A percentile compares a stretch with the other conserved stretches of the same genome.
phyloP scores from a whole-genome alignment of 176 grass and related monocot genomes.

The Pharus latifolius region DNA sequence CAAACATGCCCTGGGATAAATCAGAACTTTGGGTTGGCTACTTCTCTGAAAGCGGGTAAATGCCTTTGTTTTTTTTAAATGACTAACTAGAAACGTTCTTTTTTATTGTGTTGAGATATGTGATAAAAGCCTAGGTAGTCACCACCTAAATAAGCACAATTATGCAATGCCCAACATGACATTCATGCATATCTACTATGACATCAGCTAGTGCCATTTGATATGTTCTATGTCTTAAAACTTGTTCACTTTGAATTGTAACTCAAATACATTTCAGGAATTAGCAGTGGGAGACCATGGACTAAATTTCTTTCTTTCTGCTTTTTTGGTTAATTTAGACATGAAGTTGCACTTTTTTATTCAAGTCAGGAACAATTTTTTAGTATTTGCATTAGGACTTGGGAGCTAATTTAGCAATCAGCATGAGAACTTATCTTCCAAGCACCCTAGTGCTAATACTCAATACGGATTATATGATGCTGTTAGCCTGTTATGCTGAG shows the following conservation, averaged over 20 bases:
- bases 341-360: background rate
- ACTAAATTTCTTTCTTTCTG: background rate
- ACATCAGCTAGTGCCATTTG: background rate
- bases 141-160: background rate
- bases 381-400: background rate
- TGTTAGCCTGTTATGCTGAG: background rate
- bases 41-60: slow-evolving; percentile 72
- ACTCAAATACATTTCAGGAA: background rate
- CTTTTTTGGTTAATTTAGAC: background rate
- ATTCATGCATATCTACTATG: background rate
- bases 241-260: background rate
- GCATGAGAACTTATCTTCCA: background rate
- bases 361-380: background rate
- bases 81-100: background rate
- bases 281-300: background rate
- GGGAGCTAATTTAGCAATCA: too few relatives aligned
- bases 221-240: too few relatives aligned
- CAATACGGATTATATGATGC: background rate
- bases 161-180: background rate
- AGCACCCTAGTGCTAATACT: background rate
- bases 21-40: slow-evolving; percentile 91
- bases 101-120: background rate
- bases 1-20: slow-evolving; percentile 95
- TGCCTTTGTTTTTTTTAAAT: slow-evolving; percentile 9
- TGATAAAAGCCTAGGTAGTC: background rate